phyloP scores from a whole-genome alignment of 108 stramenopile genomes.

The Fragilariopsis cylindrus region DNA sequence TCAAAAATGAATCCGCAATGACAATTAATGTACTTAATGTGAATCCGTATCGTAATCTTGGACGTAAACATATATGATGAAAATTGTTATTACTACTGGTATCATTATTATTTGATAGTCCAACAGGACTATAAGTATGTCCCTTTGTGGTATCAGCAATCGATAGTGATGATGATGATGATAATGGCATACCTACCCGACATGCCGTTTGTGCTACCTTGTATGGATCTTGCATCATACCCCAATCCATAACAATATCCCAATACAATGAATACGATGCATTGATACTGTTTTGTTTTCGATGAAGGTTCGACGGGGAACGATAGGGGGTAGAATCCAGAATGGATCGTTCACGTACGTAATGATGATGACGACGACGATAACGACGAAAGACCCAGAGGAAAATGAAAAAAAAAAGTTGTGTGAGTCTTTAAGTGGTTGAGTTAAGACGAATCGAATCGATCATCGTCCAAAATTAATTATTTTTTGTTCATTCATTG shows the following conservation, averaged over 20 bases:
- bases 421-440: not conserved
- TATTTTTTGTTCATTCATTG: not conserved
- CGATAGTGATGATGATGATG: not conserved
- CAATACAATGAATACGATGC: conserved; percentile 76
- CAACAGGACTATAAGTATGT: not conserved
- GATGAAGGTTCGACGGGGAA: too few relatives aligned
- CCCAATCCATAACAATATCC: conserved; percentile 90
- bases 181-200: conserved; percentile 15
- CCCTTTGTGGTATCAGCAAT: conserved; percentile 20
- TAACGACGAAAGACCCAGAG: not conserved
- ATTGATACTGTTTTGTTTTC: conserved; percentile 44
- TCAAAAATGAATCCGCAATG: conserved; percentile 58
- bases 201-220: conserved; percentile 50
- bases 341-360: not conserved
- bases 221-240: conserved; percentile 77
- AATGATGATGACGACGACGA: not conserved
- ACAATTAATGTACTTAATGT: conserved; percentile 59
- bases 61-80: conserved; percentile 60
- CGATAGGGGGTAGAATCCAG: too few relatives aligned
- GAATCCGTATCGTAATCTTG: conserved; percentile 72
- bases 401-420: not conserved
- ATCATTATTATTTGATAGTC: not conserved
- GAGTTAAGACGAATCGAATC: not conserved
- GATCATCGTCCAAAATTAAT: not conserved
- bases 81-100: conserved; percentile 26